Evolutionary conservation across 805 yeast species (phyloP).

Genomic region (Teunomyces kruisii): DNA sequence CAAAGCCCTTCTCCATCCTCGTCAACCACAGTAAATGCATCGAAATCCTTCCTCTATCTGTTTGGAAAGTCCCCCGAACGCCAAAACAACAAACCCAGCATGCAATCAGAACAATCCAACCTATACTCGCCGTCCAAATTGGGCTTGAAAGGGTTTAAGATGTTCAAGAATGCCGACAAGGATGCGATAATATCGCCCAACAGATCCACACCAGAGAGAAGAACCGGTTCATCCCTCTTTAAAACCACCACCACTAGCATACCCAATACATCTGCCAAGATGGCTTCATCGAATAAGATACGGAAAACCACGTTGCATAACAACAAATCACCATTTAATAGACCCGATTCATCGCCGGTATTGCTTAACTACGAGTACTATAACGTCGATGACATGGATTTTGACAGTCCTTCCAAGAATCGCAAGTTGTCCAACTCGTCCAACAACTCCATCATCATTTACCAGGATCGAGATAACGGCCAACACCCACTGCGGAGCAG

Average conservation of each 20-base stretch:
- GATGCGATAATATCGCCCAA: slow-evolving; percentile 36
- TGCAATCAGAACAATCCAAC: slow-evolving; percentile 5
- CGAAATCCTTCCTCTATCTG: slow-evolving; percentile 10
- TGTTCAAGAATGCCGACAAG: slow-evolving; percentile 35
- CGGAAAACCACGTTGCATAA: slow-evolving; percentile 13
- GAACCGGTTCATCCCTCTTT: slow-evolving; percentile 4
- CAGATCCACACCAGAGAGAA: slow-evolving; percentile 14
- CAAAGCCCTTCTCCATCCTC: slow-evolving; percentile 44
- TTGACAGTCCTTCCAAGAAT: slow-evolving; percentile 31
- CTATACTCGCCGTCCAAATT: slow-evolving; percentile 29
- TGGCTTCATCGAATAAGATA: slow-evolving; percentile 10
- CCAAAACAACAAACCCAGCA: neutral
- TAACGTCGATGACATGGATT: slow-evolving; percentile 26
- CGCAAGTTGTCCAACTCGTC: slow-evolving; percentile 25
- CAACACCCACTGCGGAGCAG: slow-evolving; percentile 3
- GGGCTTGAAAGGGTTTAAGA: slow-evolving; percentile 29
- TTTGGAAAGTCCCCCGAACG: slow-evolving; percentile 9
- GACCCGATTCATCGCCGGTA: slow-evolving; percentile 12
- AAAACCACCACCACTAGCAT: neutral
- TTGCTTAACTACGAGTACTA: slow-evolving; percentile 21
- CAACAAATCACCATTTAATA: slow-evolving; percentile 13
- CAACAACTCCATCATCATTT: slow-evolving; percentile 19
- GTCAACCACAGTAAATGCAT: slow-evolving; percentile 10
- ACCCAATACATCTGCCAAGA: neutral
- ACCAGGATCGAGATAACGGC: slow-evolving; percentile 20